These are phyloP conservation scores for Paspalum vaginatum DNA, from an alignment of 176 grass and related monocot genomes.

Conservation along the genomic window DNA sequence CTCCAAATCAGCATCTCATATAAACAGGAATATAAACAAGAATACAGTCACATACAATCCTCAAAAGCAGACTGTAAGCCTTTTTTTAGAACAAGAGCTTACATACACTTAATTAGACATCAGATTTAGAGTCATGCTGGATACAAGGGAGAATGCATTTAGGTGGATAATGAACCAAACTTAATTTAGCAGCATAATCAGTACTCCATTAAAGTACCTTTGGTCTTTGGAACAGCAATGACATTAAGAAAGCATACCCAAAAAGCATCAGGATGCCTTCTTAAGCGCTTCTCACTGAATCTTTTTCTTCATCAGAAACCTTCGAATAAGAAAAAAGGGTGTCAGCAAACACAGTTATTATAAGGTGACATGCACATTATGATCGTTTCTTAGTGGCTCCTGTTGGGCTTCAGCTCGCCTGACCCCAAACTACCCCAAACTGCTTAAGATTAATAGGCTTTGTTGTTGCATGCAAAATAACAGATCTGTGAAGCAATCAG, in stretches of 20 bases:
- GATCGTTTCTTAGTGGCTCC: background rate
- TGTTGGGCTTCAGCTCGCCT: background rate
- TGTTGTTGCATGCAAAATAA: background rate
- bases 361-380: background rate
- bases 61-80: too few relatives aligned
- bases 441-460: background rate
- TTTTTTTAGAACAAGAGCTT: too few relatives aligned
- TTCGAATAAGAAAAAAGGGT: slow-evolving; percentile 21
- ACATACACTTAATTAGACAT: too few relatives aligned
- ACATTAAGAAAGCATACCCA: slow-evolving; percentile 64
- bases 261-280: slow-evolving; percentile 86
- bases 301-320: slow-evolving; percentile 72
- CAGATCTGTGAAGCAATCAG: too few relatives aligned
- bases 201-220: background rate
- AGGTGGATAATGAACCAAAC: too few relatives aligned
- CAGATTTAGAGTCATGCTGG: too few relatives aligned
- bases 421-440: too few relatives aligned
- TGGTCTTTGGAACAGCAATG: background rate
- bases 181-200: slow-evolving; percentile 46
- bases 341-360: background rate
- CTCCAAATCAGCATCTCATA: too few relatives aligned
- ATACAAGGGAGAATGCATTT: too few relatives aligned
- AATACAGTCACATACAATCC: too few relatives aligned
- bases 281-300: slow-evolving; percentile 58
- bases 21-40: too few relatives aligned